Evolutionary conservation across 2,329 filamentous ascomycete species (phyloP).

Genomic region (Chalara sp.): DNA sequence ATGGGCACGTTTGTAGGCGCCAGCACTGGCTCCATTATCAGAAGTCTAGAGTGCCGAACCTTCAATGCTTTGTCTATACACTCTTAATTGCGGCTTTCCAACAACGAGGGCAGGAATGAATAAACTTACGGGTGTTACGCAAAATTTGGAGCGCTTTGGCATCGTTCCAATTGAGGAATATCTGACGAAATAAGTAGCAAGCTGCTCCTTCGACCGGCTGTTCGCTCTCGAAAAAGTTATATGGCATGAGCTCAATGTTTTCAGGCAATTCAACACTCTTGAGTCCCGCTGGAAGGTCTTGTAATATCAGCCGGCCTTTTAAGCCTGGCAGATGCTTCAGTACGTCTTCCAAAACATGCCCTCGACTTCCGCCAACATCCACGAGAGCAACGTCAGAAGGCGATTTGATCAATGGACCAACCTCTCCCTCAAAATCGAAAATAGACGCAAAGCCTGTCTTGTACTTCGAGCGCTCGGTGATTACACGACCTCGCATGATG

Average conservation of each 20-base stretch:
- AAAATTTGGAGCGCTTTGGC: slow-evolving; percentile 1
- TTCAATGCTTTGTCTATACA: no score
- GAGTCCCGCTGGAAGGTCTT: slow-evolving; percentile 10
- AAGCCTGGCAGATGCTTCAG: slow-evolving; percentile 1
- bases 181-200: slow-evolving; percentile 3
- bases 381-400: slow-evolving; percentile 3
- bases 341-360: slow-evolving; percentile 8
- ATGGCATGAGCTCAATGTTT: background rate
- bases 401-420: background rate
- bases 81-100: no score
- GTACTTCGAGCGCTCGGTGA: background rate
- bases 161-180: slow-evolving; percentile 4
- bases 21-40: no score
- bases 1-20: no score
- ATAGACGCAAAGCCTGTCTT: background rate
- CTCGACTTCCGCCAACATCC: slow-evolving; percentile 3
- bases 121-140: background rate
- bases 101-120: no score
- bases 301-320: slow-evolving; percentile 14
- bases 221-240: slow-evolving; percentile 1
- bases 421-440: background rate
- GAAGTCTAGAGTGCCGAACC: no score
- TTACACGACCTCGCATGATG: background rate
- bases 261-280: background rate
- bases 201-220: slow-evolving; percentile 1